Conservation (phyloP, 2,329 filamentous ascomycete species). For the Paecilomyces formosus region DNA sequence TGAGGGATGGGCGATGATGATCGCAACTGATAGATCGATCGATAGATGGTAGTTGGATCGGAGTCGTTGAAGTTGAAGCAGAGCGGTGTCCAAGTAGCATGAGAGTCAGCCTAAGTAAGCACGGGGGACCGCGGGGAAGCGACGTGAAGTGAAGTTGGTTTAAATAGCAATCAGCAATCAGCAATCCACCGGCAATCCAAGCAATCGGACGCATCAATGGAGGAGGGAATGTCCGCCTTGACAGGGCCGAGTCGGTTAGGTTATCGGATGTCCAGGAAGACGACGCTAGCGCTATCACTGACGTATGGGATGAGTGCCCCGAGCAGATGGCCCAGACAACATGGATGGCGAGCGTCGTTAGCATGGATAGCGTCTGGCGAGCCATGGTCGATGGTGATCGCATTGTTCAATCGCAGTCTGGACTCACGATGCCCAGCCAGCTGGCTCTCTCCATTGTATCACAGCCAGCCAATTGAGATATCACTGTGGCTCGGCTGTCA, state of each 20-base stretch:
- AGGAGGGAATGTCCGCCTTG: background rate
- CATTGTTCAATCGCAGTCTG: background rate
- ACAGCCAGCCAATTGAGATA: background rate
- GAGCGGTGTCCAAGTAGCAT: background rate
- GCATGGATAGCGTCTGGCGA: background rate
- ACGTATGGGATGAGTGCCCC: background rate
- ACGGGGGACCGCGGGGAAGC: background rate
- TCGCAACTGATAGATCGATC: too few species aligned
- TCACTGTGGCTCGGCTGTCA: background rate
- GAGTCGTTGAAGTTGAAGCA: background rate
- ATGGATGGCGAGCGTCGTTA: too few species aligned
- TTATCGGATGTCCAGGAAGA: too few species aligned
- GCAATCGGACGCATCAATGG: too few species aligned
- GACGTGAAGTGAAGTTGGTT: background rate
- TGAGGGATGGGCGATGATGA: background rate
- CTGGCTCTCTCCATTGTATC: too few species aligned
- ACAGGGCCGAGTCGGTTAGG: too few species aligned
- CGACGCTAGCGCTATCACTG: background rate
- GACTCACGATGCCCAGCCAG: too few species aligned
- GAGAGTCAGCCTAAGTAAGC: background rate
- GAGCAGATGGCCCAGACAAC: too few species aligned
- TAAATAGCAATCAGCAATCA: background rate
- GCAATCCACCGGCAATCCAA: too few species aligned
- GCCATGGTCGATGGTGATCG: background rate
- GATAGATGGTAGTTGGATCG: too few species aligned